phyloP scores from a whole-genome alignment of 306 rosid genomes.

The Ormosia emarginata region DNA sequence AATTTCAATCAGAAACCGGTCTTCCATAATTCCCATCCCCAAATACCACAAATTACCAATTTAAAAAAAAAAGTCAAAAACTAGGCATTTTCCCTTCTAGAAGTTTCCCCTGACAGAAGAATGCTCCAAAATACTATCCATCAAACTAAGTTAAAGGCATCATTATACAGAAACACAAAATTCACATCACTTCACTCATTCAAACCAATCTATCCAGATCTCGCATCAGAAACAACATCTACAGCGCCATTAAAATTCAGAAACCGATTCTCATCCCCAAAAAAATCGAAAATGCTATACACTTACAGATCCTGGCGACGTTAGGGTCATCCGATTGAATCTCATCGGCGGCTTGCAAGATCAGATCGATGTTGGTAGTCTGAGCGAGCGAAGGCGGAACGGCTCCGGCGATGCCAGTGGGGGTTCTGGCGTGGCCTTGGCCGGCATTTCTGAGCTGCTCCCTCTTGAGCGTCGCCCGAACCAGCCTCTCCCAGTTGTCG shows the following conservation, averaged over 20 bases:
- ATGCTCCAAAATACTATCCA: neutral
- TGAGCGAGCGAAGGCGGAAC: conserved; percentile 77
- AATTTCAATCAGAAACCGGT: neutral
- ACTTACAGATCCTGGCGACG: conserved; percentile 79
- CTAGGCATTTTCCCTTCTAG: neutral
- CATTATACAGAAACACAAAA: neutral
- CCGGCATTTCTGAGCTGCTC: conserved; percentile 72
- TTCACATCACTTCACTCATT: neutral
- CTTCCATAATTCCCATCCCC: neutral
- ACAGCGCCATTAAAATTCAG: neutral
- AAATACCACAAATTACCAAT: neutral
- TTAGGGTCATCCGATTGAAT: conserved; percentile 74
- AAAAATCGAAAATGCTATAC: neutral
- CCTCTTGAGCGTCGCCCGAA: conserved; percentile 72
- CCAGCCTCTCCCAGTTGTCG: conserved; percentile 76
- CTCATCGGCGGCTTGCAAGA: conserved; percentile 89
- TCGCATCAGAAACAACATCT: neutral
- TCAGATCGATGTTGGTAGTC: conserved; percentile 68
- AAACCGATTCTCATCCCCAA: neutral
- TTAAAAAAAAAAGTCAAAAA: neutral
- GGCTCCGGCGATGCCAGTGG: conserved; percentile 77
- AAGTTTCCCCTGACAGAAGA: neutral
- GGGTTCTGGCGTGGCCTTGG: conserved; percentile 53
- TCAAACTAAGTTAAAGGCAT: neutral
- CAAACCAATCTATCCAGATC: conserved; percentile 3